A percentile compares a stretch with the other conserved stretches of the same genome.
Conservation (phyloP, 2,329 filamentous ascomycete species). For the Monilinia aucupariae region DNA sequence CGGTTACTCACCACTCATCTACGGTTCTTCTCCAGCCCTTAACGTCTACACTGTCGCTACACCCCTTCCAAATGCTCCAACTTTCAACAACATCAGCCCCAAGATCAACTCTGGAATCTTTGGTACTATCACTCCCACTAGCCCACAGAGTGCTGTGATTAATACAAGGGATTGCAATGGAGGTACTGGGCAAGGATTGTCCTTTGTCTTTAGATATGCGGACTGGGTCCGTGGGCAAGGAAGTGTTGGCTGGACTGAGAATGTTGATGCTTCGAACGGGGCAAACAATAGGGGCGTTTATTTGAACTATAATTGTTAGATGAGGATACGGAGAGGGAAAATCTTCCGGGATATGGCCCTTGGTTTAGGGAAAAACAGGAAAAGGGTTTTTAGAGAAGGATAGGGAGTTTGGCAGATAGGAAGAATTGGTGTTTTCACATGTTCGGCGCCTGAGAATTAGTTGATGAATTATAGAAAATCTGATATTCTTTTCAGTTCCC, state of each 20-base stretch:
- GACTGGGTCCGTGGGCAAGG: conserved; percentile 18
- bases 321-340: background rate
- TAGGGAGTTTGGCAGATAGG: background rate
- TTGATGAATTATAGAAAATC: background rate
- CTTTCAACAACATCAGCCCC: conserved; percentile 13
- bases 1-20: background rate
- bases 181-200: conserved; percentile 9
- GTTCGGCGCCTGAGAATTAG: background rate
- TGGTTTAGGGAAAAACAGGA: background rate
- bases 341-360: background rate
- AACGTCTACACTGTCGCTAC: conserved; percentile 12
- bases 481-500: background rate
- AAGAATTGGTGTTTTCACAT: background rate
- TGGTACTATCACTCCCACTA: conserved; percentile 15
- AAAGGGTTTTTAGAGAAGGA: background rate
- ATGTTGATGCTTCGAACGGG: conserved; percentile 18
- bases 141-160: conserved; percentile 11
- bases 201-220: conserved; percentile 18
- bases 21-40: conserved; percentile 10
- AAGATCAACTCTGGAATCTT: conserved; percentile 9
- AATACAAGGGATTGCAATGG: conserved; percentile 13
- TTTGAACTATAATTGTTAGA: conserved; percentile 22
- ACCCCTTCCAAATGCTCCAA: conserved; percentile 8
- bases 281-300: conserved; percentile 18
- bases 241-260: conserved; percentile 19